Evolutionary conservation across 371 early-diverging fungal genomes (phyloP).

Genomic region (Rhizopus arrhizus): DNA sequence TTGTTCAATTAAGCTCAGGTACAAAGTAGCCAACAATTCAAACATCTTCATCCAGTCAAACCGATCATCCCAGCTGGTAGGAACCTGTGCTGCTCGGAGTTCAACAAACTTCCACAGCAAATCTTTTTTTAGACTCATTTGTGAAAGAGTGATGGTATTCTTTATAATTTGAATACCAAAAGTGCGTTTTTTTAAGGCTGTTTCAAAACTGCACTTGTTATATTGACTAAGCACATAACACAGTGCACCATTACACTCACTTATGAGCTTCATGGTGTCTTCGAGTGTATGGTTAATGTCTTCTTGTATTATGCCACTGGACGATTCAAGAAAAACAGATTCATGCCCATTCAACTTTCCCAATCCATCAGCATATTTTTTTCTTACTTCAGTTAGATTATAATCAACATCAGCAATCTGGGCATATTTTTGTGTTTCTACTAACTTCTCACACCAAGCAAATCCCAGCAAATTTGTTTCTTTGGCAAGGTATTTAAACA

Average conservation of each 20-base stretch:
- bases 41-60: neutral
- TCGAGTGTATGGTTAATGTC: constrained; percentile 10
- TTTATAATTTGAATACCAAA: constrained; percentile 2
- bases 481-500: constrained; percentile 28
- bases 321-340: constrained; percentile 8
- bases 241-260: constrained; percentile 1
- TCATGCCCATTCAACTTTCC: neutral
- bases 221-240: neutral
- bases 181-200: constrained; percentile 1
- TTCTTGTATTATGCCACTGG: neutral
- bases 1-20: neutral
- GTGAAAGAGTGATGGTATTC: neutral
- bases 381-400: neutral
- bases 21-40: neutral
- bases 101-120: too few relatives aligned
- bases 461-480: constrained; percentile 15
- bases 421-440: constrained; percentile 7
- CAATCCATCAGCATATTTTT: constrained; percentile 10
- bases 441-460: constrained; percentile 21
- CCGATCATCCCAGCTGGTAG: neutral
- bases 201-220: constrained; percentile 4
- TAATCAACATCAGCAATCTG: constrained; percentile 8
- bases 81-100: neutral
- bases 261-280: constrained; percentile 6
- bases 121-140: neutral